Conservation (phyloP, 169 alveolate genomes). For the Cryptosporidium sp. region DNA sequence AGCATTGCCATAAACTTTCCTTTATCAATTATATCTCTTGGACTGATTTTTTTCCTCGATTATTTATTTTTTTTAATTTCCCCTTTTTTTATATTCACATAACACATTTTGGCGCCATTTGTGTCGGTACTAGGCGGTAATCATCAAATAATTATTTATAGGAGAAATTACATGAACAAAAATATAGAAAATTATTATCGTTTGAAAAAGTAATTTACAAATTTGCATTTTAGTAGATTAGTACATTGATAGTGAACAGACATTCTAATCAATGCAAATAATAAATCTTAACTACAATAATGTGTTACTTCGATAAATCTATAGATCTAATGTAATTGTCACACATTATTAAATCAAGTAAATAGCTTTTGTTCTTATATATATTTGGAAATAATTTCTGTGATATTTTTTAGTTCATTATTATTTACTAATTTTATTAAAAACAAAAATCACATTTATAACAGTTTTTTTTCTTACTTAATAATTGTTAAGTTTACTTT, state of each 20-base stretch:
- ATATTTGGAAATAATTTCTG: background rate
- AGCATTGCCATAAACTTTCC: background rate
- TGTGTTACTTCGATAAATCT: background rate
- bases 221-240: too few species aligned
- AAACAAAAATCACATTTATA: too few species aligned
- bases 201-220: too few species aligned
- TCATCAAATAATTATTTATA: too few species aligned
- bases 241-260: too few species aligned
- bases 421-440: too few species aligned
- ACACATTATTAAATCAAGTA: background rate
- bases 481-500: too few species aligned
- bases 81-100: conserved; percentile 3
- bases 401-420: too few species aligned
- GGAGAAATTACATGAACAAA: background rate
- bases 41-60: background rate
- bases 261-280: background rate
- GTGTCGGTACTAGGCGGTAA: background rate
- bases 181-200: too few species aligned
- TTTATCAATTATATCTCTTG: background rate
- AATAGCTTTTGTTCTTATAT: too few species aligned
- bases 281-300: too few species aligned
- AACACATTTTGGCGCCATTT: conserved; percentile 8
- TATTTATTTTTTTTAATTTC: background rate
- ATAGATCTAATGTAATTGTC: background rate
- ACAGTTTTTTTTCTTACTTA: background rate